A percentile compares a stretch with the other conserved stretches of the same genome.
These are phyloP conservation scores for Torrubiellomyces zombiae DNA, from an alignment of 2,329 filamentous ascomycete genomes.

Conservation along the genomic window DNA sequence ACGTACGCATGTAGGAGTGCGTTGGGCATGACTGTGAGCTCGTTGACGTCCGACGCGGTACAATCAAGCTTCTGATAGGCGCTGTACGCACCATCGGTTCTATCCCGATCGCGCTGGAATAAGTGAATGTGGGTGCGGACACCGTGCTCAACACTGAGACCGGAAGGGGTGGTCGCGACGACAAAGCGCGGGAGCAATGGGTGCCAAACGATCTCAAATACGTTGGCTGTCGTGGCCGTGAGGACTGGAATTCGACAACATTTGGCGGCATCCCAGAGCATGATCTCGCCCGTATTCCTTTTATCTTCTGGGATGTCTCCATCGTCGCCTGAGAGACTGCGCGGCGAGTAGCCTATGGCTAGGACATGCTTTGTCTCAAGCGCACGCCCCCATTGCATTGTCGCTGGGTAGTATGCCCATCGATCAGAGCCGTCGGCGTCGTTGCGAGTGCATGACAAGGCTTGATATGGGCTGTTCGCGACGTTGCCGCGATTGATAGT, in stretches of 20 bases:
- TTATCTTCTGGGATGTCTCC: conserved; percentile 41
- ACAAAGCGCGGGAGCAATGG: conserved; percentile 35
- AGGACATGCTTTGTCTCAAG: conserved; percentile 30
- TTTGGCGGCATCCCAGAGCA: conserved; percentile 36
- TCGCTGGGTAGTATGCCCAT: conserved; percentile 48
- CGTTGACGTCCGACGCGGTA: conserved; percentile 42
- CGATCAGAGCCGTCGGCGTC: conserved; percentile 22
- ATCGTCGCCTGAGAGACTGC: conserved; percentile 34
- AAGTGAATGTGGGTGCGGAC: conserved; percentile 41
- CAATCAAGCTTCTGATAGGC: conserved; percentile 42
- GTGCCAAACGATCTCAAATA: conserved; percentile 50
- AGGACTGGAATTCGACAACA: conserved; percentile 28
- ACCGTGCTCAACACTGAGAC: conserved; percentile 24
- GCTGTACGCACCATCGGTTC: conserved; percentile 14
- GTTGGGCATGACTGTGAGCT: conserved; percentile 42
- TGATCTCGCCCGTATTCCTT: conserved; percentile 40
- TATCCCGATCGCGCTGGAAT: conserved; percentile 21
- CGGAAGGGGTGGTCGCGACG: conserved; percentile 38
- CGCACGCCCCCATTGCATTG: conserved; percentile 42
- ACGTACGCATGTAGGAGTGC: conserved; percentile 32
- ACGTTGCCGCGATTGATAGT: conserved; percentile 21
- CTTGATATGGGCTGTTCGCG: conserved; percentile 17
- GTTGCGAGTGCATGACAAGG: conserved; percentile 24
- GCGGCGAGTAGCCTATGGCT: conserved; percentile 45
- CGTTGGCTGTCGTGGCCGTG: conserved; percentile 37